Evolutionary conservation across 2,329 filamentous ascomycete genomes (phyloP).

Genomic region (Cladosporium phlei): DNA sequence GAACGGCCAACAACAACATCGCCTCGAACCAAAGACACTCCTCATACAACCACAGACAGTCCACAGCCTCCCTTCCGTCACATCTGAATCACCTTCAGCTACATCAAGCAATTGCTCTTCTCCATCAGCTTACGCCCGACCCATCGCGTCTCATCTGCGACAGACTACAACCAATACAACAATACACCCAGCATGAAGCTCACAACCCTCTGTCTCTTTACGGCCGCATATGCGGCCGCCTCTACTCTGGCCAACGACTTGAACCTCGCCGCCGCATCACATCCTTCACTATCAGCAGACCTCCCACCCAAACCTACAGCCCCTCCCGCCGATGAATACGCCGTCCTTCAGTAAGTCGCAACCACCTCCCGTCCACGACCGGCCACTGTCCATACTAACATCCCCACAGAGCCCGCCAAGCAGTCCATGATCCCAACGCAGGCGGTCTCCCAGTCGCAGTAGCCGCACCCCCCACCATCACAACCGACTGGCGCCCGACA

Average conservation of each 20-base stretch:
- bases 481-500: slow-evolving; percentile 22
- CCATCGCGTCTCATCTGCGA: background rate
- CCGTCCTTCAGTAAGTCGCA: slow-evolving; percentile 4
- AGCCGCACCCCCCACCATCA: slow-evolving; percentile 21
- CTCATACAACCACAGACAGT: background rate
- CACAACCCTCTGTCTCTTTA: slow-evolving; percentile 5
- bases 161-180: background rate
- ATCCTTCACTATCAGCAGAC: background rate
- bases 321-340: slow-evolving; percentile 1
- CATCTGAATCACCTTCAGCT: slow-evolving; percentile 1
- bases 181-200: slow-evolving; percentile 4
- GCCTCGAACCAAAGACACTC: background rate
- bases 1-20: slow-evolving; percentile 5
- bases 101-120: background rate
- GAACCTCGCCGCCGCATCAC: slow-evolving; percentile 1
- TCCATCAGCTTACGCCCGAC: too few relatives aligned
- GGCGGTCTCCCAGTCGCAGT: slow-evolving; percentile 6
- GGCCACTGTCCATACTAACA: background rate
- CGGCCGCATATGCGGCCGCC: slow-evolving; percentile 9
- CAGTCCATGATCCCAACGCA: slow-evolving; percentile 14
- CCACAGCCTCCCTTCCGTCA: background rate
- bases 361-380: background rate
- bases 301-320: slow-evolving; percentile 3
- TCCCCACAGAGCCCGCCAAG: slow-evolving; percentile 21
- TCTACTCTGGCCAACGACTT: slow-evolving; percentile 1